Base-by-base conservation (phyloP, 192 early-diverging fungal genomes). In the Gryganskiella cystojenkinii region DNA sequence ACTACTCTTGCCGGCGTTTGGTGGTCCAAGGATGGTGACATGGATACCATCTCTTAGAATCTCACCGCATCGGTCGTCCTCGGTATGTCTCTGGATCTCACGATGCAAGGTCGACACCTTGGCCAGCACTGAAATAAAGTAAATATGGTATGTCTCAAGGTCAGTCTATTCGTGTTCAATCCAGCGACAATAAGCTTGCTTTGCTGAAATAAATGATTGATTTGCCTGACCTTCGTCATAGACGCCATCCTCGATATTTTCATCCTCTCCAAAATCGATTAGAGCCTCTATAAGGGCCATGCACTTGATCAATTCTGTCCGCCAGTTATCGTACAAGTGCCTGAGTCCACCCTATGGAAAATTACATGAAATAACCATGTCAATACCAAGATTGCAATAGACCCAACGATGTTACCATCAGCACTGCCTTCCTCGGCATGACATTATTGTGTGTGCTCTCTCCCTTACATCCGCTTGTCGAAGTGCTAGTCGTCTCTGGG, bases 251-350 rank as follows among this genome's bases (percentile, higher is more conserved):
- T 94, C 93, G 37, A 94, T 91, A 22, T 90, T 85, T 56, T 94
- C 93, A 51, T 94, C 92, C 64, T 93, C 93, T 47, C 90, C 85
- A 82, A 94, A 94, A 42, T 94, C 93, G 24, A 94, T 92, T 2
- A 86, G 63, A 14, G 93, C 92, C 54, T 94, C 93, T 10, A 88
- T 74, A 1, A 84, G 69, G 1, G 90, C 92, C 81, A 90, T 87
- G 22, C 81, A 66, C 15, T 81, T 46, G 28, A 94, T 85, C 6
- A 93, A 55, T 55, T 83, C 58, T 24, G 63, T 63, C 22, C 93
- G 71, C 93, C 93, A 94, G 0, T 14, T 19, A 24, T 91, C 89
- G 67, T 90, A 94, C 46, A 88, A 49, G 30, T 74, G 75, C 60
- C 81, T 71, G 28, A 94, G 75, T 50, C 87, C 88, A 45, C 92